Evolutionary conservation across 371 early-diverging fungal species (phyloP).

Genomic region (Apophysomyces sp.): DNA sequence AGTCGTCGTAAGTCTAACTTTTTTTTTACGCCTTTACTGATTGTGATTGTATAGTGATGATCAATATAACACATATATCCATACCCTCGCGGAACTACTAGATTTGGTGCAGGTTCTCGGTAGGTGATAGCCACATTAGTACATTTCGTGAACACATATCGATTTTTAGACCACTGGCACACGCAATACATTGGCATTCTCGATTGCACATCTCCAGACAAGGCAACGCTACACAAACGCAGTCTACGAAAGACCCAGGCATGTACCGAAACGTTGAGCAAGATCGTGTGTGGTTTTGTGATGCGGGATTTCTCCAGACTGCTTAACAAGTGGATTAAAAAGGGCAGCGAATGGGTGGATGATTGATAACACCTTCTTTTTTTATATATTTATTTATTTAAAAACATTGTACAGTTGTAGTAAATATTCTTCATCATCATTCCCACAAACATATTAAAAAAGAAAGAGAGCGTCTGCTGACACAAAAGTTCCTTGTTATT

Average conservation of each 20-base stretch:
- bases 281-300: constrained; percentile 33
- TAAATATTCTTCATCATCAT: not conserved
- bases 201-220: constrained; percentile 7
- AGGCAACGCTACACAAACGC: constrained; percentile 8
- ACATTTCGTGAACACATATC: not conserved
- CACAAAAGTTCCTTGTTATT: constrained; percentile 6
- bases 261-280: constrained; percentile 21
- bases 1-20: constrained; percentile 21
- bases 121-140: constrained; percentile 5
- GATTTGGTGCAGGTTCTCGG: constrained; percentile 23
- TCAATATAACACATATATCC: constrained; percentile 26
- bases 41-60: constrained; percentile 12
- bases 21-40: not conserved
- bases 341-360: constrained; percentile 27
- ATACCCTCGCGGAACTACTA: constrained; percentile 27
- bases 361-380: constrained; percentile 12
- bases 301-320: constrained; percentile 36
- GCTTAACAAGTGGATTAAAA: constrained; percentile 40
- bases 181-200: constrained; percentile 9
- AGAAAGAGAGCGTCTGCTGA: too few relatives aligned
- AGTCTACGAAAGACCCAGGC: constrained; percentile 9
- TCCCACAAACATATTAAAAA: not conserved
- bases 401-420: not conserved
- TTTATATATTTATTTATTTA: not conserved
- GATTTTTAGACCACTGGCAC: constrained; percentile 21